Percentiles rank a stretch among this genome's conserved stretches.
Evolutionary conservation across 2,329 filamentous ascomycete genomes (phyloP).

Genomic region (Fusarium bactridioides): DNA sequence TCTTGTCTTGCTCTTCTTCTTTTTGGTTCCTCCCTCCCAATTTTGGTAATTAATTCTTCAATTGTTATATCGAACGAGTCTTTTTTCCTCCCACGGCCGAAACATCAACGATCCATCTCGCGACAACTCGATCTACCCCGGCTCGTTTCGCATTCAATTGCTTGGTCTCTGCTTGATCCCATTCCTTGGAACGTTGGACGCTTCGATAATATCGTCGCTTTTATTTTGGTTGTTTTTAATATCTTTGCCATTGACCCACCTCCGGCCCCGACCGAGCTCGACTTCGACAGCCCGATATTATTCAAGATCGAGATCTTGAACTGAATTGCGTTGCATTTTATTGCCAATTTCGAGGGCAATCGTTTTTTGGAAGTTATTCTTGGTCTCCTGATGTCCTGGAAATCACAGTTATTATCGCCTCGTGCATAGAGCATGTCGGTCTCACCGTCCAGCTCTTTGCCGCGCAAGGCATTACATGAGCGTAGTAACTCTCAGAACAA

Average conservation of each 20-base stretch:
- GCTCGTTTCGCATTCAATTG: constrained; percentile 23
- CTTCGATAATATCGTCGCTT: constrained; percentile 22
- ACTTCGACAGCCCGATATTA: constrained; percentile 9
- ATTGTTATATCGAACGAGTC: constrained; percentile 15
- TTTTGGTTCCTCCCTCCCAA: constrained; percentile 16
- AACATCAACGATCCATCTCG: constrained; percentile 30
- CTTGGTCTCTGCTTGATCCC: not conserved
- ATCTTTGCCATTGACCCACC: constrained; percentile 25
- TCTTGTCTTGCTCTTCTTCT: constrained; percentile 22
- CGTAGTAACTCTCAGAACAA: constrained; percentile 42
- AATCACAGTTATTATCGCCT: constrained; percentile 27
- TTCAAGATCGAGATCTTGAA: not conserved
- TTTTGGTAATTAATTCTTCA: constrained; percentile 22
- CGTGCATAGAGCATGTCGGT: constrained; percentile 47
- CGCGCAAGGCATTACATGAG: constrained; percentile 42
- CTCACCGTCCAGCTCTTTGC: constrained; percentile 42
- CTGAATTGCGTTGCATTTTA: constrained; percentile 9
- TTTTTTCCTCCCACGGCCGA: constrained; percentile 12
- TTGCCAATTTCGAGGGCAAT: constrained; percentile 16
- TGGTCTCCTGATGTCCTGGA: constrained; percentile 34
- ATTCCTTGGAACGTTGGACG: constrained; percentile 9
- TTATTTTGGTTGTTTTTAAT: constrained; percentile 22
- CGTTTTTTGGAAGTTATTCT: not conserved
- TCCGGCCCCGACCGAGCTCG: constrained; percentile 19
- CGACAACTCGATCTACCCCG: constrained; percentile 23